Evolutionary conservation across 129 eudicot genomes (phyloP).

Genomic region (Dittrichia graveolens): DNA sequence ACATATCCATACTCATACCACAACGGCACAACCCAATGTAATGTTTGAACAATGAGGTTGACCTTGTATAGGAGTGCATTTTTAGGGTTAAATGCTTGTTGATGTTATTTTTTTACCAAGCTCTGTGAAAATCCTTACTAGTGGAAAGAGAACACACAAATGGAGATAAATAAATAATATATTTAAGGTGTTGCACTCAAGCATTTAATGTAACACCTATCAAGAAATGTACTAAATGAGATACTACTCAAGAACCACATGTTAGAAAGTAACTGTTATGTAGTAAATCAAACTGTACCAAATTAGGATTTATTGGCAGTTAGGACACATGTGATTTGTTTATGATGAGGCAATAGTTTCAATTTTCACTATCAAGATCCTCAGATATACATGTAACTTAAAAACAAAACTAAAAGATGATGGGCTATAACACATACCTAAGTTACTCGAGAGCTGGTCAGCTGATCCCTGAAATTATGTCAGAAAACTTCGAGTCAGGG

Average conservation of each 20-base stretch:
- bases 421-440: conserved; percentile 31
- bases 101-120: too few relatives aligned
- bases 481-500: conserved; percentile 21
- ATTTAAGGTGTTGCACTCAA: background rate
- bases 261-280: background rate
- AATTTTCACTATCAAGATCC: too few relatives aligned
- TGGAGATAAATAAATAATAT: background rate
- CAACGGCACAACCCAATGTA: too few relatives aligned
- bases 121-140: too few relatives aligned
- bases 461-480: conserved; percentile 71
- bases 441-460: conserved; percentile 48
- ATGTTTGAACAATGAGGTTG: too few relatives aligned
- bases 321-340: background rate
- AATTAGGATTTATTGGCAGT: background rate
- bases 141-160: too few relatives aligned
- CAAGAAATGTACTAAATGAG: background rate
- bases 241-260: background rate
- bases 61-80: too few relatives aligned
- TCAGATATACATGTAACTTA: background rate
- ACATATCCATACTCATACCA: too few relatives aligned
- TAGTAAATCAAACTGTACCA: background rate
- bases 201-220: background rate
- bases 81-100: too few relatives aligned
- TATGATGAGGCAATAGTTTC: too few relatives aligned
- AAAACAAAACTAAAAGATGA: background rate